Evolutionary conservation across 2,329 filamentous ascomycete genomes (phyloP).

Genomic region (Pseudofabraea citricarpa): DNA sequence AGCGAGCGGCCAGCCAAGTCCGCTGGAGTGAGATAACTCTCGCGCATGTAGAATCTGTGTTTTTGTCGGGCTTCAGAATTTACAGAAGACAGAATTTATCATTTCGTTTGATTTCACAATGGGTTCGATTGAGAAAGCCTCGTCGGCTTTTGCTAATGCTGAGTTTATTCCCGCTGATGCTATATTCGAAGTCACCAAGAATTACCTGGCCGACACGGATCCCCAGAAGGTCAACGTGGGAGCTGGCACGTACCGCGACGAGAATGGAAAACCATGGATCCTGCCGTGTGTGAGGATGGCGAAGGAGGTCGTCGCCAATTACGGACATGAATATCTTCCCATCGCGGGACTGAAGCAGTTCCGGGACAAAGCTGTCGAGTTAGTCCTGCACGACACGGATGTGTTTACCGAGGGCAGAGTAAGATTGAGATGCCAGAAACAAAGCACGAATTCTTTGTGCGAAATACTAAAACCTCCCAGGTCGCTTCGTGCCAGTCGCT

Average conservation of each 20-base stretch:
- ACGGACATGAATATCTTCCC: constrained; percentile 33
- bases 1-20: no score
- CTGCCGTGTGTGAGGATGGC: constrained; percentile 31
- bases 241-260: constrained; percentile 34
- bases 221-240: constrained; percentile 35
- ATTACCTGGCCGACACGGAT: constrained; percentile 26
- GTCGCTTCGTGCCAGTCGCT: constrained; percentile 34
- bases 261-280: constrained; percentile 33
- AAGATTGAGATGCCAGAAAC: constrained; percentile 10
- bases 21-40: no score
- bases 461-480: constrained; percentile 8
- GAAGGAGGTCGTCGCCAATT: constrained; percentile 12
- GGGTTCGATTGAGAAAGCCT: constrained; percentile 1
- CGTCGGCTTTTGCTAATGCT: background rate
- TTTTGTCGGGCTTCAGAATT: no score
- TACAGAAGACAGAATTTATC: no score
- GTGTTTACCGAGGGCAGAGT: constrained; percentile 26
- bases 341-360: constrained; percentile 31
- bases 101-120: no score
- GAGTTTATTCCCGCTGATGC: constrained; percentile 23
- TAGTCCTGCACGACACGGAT: constrained; percentile 26
- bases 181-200: constrained; percentile 31
- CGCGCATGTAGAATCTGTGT: no score
- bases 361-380: constrained; percentile 26
- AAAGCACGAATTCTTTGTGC: no score